phyloP scores from a whole-genome alignment of 1,284 basidiomycete genomes.

The Irpex sp. region DNA sequence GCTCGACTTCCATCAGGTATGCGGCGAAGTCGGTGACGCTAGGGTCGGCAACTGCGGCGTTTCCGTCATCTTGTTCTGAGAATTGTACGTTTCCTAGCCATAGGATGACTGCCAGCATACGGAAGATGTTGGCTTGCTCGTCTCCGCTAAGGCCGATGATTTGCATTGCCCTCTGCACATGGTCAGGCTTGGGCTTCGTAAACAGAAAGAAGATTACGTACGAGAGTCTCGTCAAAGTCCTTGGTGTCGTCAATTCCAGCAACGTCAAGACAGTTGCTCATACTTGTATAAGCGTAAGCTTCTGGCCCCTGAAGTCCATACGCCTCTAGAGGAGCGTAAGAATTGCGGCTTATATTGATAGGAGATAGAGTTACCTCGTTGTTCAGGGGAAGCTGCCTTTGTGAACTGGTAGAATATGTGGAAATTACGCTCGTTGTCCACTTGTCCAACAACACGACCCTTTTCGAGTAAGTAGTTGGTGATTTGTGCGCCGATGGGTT shows the following conservation, averaged over 20 bases:
- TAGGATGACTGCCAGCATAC: slow-evolving; percentile 87
- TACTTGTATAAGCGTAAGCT: slow-evolving; percentile 89
- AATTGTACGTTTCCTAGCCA: slow-evolving; percentile 98
- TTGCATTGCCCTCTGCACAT: slow-evolving; percentile 81
- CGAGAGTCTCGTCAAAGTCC: slow-evolving; percentile 87
- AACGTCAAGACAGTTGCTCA: slow-evolving; percentile 90
- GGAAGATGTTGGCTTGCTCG: slow-evolving; percentile 92
- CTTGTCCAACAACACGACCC: slow-evolving; percentile 94
- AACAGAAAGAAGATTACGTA: slow-evolving; percentile 31
- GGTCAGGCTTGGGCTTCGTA: slow-evolving; percentile 10
- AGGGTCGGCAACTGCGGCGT: slow-evolving; percentile 76
- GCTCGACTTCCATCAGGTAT: slow-evolving; percentile 90
- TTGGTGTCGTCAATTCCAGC: slow-evolving; percentile 85
- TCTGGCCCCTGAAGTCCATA: slow-evolving; percentile 98
- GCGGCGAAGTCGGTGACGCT: slow-evolving; percentile 94
- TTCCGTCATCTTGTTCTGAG: slow-evolving; percentile 85
- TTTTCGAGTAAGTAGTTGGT: slow-evolving; percentile 99
- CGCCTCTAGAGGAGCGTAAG: slow-evolving; percentile 54
- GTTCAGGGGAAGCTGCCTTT: slow-evolving; percentile 85
- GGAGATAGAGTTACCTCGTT: slow-evolving; percentile 63
- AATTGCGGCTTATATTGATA: background rate
- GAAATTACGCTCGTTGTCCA: slow-evolving; percentile 95
- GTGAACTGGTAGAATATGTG: slow-evolving; percentile 99
- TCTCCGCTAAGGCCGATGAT: slow-evolving; percentile 80
- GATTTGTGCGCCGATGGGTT: slow-evolving; percentile 96